Base-by-base conservation (phyloP, 2,329 filamentous ascomycete species). In the Alternaria arbusti region DNA sequence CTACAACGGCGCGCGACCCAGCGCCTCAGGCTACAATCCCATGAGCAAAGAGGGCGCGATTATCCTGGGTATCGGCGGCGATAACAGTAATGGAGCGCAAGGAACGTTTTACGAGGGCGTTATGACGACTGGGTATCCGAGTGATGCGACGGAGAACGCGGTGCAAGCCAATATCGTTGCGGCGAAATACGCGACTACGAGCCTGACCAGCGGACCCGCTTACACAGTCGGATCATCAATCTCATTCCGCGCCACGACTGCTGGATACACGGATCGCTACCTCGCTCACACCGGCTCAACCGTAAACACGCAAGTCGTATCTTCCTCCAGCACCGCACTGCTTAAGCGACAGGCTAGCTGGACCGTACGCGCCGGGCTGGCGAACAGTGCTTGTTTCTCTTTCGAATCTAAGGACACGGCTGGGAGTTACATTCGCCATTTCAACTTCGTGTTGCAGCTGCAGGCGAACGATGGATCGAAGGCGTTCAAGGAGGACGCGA, bases 51-150 rank as follows among this genome's bases (percentile, higher is more conserved):
- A 91, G 71, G 88, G 88, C 12, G 85, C 88, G 59, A 88, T 91
- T 47, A 84, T 90, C 61, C 86, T 90, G n/a, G 88, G 89, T n/a
- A 89, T 90, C 57, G 89, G 89, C n/a, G 89, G 89, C 8, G 89
- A 90, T 69, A 91, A 89, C 79, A 88, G 86, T 71, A 79, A 81
- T 68, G 70, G 85, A 50, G 88, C 82, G 1, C 86, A 89, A 71
- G 88, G 88, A 25, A 90, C 88, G 0, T 89, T 88, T 71, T 88
- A 90, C 75, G 88, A 90, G 77, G 88, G 88, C 23, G 87, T 86
- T 23, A 88, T 90, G 87, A 90, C 87, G 13, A 78, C 82, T 0
- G 87, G 87, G 1, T 90, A 89, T 68, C 88, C 88, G 0, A 83
- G 85, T 3, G 87, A 90, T 65, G 83, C 81, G 11, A 87, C 84